A percentile compares a stretch with the other conserved stretches of the same genome.
phyloP scores from a whole-genome alignment of 192 early-diverging fungal species.

The Coemansia sp. region DNA sequence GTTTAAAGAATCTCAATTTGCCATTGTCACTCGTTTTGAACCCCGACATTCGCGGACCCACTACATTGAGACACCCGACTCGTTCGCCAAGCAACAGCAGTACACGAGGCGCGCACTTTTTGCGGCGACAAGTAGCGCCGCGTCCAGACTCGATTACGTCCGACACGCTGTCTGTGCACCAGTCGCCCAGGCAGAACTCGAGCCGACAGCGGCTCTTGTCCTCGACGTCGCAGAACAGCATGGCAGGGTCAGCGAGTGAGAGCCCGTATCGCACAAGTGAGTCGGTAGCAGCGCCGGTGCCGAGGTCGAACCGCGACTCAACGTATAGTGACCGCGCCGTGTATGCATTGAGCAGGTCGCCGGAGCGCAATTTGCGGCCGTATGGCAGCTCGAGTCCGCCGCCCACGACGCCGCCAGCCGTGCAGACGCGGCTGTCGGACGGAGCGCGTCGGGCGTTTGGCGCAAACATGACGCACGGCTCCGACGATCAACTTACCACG shows the following conservation, averaged over 20 bases:
- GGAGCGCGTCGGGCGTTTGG: conserved; percentile 1
- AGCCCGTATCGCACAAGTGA: conserved; percentile 3
- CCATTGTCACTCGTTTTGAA: conserved; percentile 45
- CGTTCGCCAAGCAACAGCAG: conserved; percentile 41
- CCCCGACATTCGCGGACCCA: background rate
- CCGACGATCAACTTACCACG: conserved; percentile 5
- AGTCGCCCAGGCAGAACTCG: conserved; percentile 23
- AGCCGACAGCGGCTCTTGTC: conserved; percentile 25
- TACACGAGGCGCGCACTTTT: conserved; percentile 13
- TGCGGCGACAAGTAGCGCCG: conserved; percentile 15
- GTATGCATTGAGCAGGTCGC: conserved; percentile 25
- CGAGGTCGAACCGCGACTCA: background rate
- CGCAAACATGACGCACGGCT: background rate
- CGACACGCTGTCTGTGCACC: conserved; percentile 25
- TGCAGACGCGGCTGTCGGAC: conserved; percentile 17
- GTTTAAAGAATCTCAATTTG: conserved; percentile 25
- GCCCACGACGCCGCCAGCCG: conserved; percentile 21
- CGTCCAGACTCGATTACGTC: conserved; percentile 33
- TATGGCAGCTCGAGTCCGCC: conserved; percentile 31
- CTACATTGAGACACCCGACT: conserved; percentile 5
- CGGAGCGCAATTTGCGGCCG: conserved; percentile 15
- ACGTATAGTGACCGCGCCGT: conserved; percentile 28
- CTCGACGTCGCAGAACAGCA: conserved; percentile 23
- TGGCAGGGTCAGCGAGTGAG: conserved; percentile 5
- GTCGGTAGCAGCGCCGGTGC: conserved; percentile 5